Evolutionary conservation across 306 rosid species (phyloP).

Genomic region (Dryas alaskensis): DNA sequence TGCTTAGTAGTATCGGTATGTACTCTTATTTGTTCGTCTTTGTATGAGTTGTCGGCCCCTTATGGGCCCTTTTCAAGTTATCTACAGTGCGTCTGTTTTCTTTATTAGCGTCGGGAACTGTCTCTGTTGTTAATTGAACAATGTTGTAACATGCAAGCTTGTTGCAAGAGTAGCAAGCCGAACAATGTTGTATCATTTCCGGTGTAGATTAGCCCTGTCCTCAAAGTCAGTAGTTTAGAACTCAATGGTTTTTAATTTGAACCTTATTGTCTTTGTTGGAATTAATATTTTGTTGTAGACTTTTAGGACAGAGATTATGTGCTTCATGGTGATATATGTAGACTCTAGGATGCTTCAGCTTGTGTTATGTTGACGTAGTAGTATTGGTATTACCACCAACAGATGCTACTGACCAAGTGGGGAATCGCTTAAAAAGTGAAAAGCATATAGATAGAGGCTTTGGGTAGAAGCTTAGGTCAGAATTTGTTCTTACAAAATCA

Average conservation of each 20-base stretch:
- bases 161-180: slow-evolving; percentile 4
- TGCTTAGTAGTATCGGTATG: slow-evolving; percentile 7
- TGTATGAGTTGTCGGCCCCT: slow-evolving; percentile 24
- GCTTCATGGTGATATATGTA: too few relatives aligned
- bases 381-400: too few relatives aligned
- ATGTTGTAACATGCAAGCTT: slow-evolving; percentile 24
- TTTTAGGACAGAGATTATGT: too few relatives aligned
- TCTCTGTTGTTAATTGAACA: slow-evolving; percentile 32
- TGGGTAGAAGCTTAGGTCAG: too few relatives aligned
- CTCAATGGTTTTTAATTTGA: not conserved
- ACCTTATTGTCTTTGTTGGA: not conserved
- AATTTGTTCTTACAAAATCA: too few relatives aligned
- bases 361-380: too few relatives aligned
- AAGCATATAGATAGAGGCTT: too few relatives aligned
- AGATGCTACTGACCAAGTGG: too few relatives aligned
- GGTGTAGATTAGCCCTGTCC: slow-evolving; percentile 22
- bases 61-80: slow-evolving; percentile 5
- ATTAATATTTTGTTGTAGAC: too few relatives aligned
- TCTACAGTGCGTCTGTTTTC: slow-evolving; percentile 13
- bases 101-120: slow-evolving; percentile 23
- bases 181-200: slow-evolving; percentile 28
- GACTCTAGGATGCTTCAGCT: too few relatives aligned
- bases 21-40: slow-evolving; percentile 13
- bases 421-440: too few relatives aligned
- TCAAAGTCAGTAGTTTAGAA: slow-evolving; percentile 33